phyloP scores from a whole-genome alignment of 1,284 basidiomycete species.

The Phenoliferia sp. region DNA sequence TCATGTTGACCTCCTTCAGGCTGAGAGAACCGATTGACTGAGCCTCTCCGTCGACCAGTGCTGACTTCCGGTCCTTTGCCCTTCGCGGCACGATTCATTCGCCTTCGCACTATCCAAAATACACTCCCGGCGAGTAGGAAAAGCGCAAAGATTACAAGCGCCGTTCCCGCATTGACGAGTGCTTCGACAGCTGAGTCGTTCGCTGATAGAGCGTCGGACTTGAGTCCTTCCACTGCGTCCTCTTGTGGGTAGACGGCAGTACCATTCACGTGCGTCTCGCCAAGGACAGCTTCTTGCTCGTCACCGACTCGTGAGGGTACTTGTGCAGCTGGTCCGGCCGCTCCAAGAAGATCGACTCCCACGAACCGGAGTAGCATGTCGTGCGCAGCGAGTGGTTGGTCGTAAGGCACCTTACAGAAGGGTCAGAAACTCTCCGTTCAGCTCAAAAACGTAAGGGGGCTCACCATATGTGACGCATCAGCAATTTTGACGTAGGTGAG shows the following conservation, averaged over 20 bases:
- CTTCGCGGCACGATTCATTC: conserved; percentile 20
- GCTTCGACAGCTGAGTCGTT: conserved; percentile 47
- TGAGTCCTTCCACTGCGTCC: conserved; percentile 41
- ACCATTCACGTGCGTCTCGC: conserved; percentile 37
- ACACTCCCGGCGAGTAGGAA: conserved; percentile 64
- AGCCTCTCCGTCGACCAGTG: conserved; percentile 42
- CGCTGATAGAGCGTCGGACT: conserved; percentile 52
- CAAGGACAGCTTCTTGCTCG: conserved; percentile 55
- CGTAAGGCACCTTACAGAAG: conserved; percentile 64
- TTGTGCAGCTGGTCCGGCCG: conserved; percentile 65
- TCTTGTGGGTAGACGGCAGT: conserved; percentile 36
- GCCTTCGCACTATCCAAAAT: conserved; percentile 63
- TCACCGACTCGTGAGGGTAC: conserved; percentile 70
- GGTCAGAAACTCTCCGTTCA: background rate
- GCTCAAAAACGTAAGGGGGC: background rate
- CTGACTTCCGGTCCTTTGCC: conserved; percentile 2
- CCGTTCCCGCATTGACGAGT: conserved; percentile 87
- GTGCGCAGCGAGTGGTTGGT: conserved; percentile 80
- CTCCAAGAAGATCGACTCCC: conserved; percentile 74
- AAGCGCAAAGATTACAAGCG: conserved; percentile 71
- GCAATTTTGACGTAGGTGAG: conserved; percentile 83
- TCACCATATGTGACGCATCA: conserved; percentile 82
- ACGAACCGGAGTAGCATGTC: conserved; percentile 99
- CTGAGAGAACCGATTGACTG: conserved; percentile 40
- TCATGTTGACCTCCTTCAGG: conserved; percentile 48